Base-by-base conservation (phyloP, 2,329 filamentous ascomycete species). In the Eurotiales sp. region DNA sequence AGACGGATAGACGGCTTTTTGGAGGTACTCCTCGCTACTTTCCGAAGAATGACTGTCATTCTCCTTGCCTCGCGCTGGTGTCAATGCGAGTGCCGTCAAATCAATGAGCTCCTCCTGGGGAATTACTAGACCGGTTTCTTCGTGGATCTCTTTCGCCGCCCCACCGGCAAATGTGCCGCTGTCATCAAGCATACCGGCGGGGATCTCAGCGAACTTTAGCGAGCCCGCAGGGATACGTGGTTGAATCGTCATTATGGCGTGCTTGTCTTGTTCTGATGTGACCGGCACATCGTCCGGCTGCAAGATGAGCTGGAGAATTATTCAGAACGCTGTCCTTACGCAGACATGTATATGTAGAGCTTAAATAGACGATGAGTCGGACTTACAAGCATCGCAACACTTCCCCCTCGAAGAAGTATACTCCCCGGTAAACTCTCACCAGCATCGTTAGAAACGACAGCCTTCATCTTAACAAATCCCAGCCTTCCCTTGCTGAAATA, bases 121-220 rank as follows among this genome's bases (percentile, higher is more conserved):
- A 45, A 83, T 76, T 11, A 65, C 65, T n/a, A 84, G 62, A 0
- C 76, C 75, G 0, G 78, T 80, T 61, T 84, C 81, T 61, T 83
- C 79, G 23, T 74, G 58, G 25, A 84, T 79, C 55, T 84, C 80
- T 44, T 76, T 74, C 2, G 78, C 79, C 1, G 81, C 81, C 7
- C 71, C 75, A 5, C 81, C 80, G 0, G 72, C 68, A 57, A 83
- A 80, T 0, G 73, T 74, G 10, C 77, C 75, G 34, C 65, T 68
- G 54, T 78, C 76, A 56, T 83, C 81, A 1, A 84, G 68, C 81
- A 83, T 84, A 23, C 81, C 81, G 0, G 81, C 80, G 2, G 81
- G 81, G 5, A 84, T 75, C 58, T 83, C 81, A 11, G 72, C 59
- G 51, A 83, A 79, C 1, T 74, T 66, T 3, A 83, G 70, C 1